A percentile compares a stretch with the other conserved stretches of the same genome.
These are phyloP conservation scores for Bjerkandera adusta DNA, from an alignment of 1,284 basidiomycete species.

Conservation along the genomic window DNA sequence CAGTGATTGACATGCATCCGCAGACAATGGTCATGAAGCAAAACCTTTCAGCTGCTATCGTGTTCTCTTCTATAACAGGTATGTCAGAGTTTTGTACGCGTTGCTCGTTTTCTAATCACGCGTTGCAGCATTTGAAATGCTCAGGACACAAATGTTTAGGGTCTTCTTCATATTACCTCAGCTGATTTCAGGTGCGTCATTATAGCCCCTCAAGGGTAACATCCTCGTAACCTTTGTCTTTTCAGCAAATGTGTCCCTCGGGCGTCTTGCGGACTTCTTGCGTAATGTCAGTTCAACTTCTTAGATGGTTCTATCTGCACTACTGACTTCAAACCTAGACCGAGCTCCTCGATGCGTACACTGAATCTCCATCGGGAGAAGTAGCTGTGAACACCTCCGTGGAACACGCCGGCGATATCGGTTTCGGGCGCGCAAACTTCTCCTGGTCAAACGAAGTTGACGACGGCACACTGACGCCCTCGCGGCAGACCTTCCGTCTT, in stretches of 20 bases:
- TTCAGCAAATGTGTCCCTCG: conserved; percentile 8
- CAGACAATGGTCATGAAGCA: conserved; percentile 34
- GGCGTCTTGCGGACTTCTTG: conserved; percentile 34
- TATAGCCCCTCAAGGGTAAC: no score
- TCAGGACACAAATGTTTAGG: conserved; percentile 27
- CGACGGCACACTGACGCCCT: conserved; percentile 22
- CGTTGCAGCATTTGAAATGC: conserved; percentile 31
- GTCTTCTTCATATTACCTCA: conserved; percentile 28
- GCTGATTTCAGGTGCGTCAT: conserved; percentile 24
- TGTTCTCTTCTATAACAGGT: conserved; percentile 39
- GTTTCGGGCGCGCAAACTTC: conserved; percentile 37
- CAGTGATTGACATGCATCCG: no score
- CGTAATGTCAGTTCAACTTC: conserved; percentile 25
- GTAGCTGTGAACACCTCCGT: conserved; percentile 18
- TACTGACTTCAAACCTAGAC: conserved; percentile 28
- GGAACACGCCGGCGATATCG: conserved; percentile 27
- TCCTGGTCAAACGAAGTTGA: conserved; percentile 31
- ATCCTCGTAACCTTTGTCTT: not conserved
- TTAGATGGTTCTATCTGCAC: conserved; percentile 7
- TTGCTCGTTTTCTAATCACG: not conserved
- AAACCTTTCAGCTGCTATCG: conserved; percentile 31
- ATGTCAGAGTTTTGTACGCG: conserved; percentile 3
- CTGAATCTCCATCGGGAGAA: conserved; percentile 20
- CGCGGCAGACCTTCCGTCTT: conserved; percentile 41
- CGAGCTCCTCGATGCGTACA: conserved; percentile 45